phyloP scores from a whole-genome alignment of 805 yeast species.

The Teunomyces tritomae region DNA sequence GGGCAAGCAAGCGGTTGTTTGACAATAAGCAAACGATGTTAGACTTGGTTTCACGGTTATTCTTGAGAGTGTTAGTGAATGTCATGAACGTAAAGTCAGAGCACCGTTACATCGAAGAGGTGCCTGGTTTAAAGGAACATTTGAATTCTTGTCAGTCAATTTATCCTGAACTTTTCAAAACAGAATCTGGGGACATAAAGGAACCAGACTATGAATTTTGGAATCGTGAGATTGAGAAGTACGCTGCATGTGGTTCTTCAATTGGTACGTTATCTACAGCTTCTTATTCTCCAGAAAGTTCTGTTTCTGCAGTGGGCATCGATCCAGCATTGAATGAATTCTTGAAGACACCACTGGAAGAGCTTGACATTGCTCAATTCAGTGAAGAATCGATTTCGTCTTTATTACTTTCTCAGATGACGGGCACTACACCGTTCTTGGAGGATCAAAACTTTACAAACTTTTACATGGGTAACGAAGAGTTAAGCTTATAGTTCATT shows the following conservation, averaged over 20 bases:
- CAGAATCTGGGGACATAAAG: not conserved
- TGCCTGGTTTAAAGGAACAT: constrained; percentile 18
- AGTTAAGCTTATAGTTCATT: not conserved
- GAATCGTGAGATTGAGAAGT: not conserved
- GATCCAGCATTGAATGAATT: not conserved
- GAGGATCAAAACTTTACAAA: not conserved
- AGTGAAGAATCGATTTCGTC: not conserved
- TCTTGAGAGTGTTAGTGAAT: constrained; percentile 21
- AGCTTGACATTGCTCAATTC: not conserved
- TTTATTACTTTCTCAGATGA: not conserved
- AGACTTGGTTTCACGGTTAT: constrained; percentile 20
- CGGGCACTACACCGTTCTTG: not conserved
- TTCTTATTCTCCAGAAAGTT: not conserved
- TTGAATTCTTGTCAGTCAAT: constrained; percentile 14
- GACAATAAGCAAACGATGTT: constrained; percentile 9
- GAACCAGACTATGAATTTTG: not conserved
- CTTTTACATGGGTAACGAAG: not conserved
- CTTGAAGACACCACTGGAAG: not conserved
- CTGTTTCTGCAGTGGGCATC: not conserved
- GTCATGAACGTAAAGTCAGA: constrained; percentile 13
- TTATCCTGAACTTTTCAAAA: constrained; percentile 14
- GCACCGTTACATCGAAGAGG: constrained; percentile 11
- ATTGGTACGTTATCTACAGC: not conserved
- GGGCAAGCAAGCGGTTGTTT: constrained; percentile 3
- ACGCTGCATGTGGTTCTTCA: not conserved